Conservation (phyloP, 495 filamentous ascomycete species). For the Tuber magnatum region DNA sequence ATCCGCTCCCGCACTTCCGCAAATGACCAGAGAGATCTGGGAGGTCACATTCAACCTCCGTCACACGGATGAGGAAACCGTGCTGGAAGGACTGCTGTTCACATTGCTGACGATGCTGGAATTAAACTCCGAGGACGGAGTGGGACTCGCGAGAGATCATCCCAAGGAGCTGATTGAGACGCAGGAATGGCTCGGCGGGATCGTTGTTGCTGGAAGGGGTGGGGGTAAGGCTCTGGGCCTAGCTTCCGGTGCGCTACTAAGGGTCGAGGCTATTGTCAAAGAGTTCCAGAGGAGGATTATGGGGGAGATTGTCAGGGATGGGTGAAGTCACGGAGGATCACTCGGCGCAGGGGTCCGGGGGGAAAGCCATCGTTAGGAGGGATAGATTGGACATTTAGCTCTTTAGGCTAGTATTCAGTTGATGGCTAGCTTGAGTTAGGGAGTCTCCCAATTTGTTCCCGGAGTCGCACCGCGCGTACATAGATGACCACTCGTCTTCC, state of each 20-base stretch:
- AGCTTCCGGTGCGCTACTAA: conserved; percentile 75
- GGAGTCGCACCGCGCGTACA: background rate
- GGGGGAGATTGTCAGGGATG: conserved; percentile 17
- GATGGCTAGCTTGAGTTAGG: background rate
- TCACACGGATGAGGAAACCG: conserved; percentile 49
- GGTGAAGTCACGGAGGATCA: background rate
- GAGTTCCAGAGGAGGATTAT: conserved; percentile 52
- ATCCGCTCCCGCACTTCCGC: conserved; percentile 53
- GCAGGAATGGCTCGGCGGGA: conserved; percentile 61
- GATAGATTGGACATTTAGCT: background rate
- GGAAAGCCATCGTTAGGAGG: background rate
- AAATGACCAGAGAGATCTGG: conserved; percentile 67
- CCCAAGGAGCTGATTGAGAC: conserved; percentile 52
- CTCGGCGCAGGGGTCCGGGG: no score
- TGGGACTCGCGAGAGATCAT: conserved; percentile 53
- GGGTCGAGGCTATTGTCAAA: conserved; percentile 69
- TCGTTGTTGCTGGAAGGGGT: conserved; percentile 56
- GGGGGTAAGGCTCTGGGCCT: conserved; percentile 59
- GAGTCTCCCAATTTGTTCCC: background rate
- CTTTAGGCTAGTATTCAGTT: background rate
- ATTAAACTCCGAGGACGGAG: conserved; percentile 55
- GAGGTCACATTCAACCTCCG: conserved; percentile 52
- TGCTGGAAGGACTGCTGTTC: conserved; percentile 70
- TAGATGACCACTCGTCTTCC: background rate
- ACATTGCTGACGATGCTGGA: conserved; percentile 74